These are phyloP conservation scores for Oryza rufipogon DNA, from an alignment of 176 grass and related monocot species.

Conservation along the genomic window DNA sequence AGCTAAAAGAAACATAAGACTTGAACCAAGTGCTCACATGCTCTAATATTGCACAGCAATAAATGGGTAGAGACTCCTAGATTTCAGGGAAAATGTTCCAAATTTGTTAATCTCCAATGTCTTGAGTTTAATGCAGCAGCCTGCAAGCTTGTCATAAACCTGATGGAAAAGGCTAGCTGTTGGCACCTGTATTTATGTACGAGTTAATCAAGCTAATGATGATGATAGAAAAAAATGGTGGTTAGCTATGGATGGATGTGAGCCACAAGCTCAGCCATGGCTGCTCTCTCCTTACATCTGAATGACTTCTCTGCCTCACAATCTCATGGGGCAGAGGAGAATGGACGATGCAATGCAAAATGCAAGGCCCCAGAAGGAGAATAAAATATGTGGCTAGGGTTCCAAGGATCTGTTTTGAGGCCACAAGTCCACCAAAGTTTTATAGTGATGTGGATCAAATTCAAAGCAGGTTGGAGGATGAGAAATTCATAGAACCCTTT, in stretches of 20 bases:
- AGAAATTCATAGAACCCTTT: neutral
- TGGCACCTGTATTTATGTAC: neutral
- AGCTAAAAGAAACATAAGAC: too few relatives aligned
- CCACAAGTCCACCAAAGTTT: slow-evolving; percentile 5
- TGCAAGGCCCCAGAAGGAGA: slow-evolving; percentile 18
- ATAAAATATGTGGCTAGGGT: slow-evolving; percentile 39
- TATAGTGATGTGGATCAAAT: slow-evolving; percentile 18
- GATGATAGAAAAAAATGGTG: slow-evolving; percentile 4
- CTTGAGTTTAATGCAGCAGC: neutral
- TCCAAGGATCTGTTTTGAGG: slow-evolving; percentile 49
- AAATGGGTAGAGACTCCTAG: neutral
- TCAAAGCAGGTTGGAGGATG: neutral
- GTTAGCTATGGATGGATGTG: slow-evolving; percentile 12
- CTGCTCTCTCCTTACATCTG: neutral
- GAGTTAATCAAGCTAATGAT: slow-evolving; percentile 28
- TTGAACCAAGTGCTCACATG: neutral
- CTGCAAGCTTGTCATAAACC: neutral
- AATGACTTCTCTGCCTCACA: slow-evolving; percentile 22
- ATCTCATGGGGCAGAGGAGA: slow-evolving; percentile 5
- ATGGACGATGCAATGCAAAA: slow-evolving; percentile 14
- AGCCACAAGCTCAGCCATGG: slow-evolving; percentile 21
- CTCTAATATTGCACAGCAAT: neutral
- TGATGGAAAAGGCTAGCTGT: neutral
- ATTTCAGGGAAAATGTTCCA: neutral
- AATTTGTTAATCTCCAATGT: neutral